Conservation (phyloP, 306 rosid species). For the Gastrolobium bilobum region DNA sequence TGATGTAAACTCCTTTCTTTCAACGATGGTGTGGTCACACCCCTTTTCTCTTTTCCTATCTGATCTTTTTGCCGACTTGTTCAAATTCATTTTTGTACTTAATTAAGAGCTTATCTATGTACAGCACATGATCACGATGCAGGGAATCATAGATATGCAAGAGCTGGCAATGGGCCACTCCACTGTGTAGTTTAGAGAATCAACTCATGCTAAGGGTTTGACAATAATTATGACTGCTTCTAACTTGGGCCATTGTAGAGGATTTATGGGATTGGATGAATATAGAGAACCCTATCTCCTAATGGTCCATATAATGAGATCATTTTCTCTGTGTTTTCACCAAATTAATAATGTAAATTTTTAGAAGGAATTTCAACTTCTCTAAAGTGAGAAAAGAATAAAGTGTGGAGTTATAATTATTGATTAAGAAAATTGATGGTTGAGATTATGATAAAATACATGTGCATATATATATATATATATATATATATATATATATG, state of each 20-base stretch:
- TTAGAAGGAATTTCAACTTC: too few relatives aligned
- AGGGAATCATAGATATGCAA: not conserved
- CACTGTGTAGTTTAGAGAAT: not conserved
- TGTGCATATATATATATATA: too few relatives aligned
- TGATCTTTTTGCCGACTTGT: constrained; percentile 41
- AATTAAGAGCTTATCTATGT: not conserved
- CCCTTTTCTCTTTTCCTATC: constrained; percentile 10
- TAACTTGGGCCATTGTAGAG: constrained; percentile 24
- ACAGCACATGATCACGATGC: not conserved
- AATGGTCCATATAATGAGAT: constrained; percentile 22
- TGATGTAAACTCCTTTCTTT: constrained; percentile 29
- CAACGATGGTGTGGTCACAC: constrained; percentile 2
- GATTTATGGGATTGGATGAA: constrained; percentile 30
- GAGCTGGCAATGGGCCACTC: constrained; percentile 48
- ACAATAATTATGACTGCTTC: constrained; percentile 7
- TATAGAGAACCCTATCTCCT: not conserved
- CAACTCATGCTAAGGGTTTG: constrained; percentile 9
- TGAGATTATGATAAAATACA: too few relatives aligned
- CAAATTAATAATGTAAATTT: not conserved
- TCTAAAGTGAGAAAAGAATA: too few relatives aligned
- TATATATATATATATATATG: too few relatives aligned
- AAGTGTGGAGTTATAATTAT: too few relatives aligned
- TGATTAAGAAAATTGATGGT: too few relatives aligned
- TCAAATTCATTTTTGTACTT: not conserved
- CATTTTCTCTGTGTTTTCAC: not conserved